These are phyloP conservation scores for Claviceps cyperi DNA, from an alignment of 2,329 filamentous ascomycete species.

Conservation along the genomic window DNA sequence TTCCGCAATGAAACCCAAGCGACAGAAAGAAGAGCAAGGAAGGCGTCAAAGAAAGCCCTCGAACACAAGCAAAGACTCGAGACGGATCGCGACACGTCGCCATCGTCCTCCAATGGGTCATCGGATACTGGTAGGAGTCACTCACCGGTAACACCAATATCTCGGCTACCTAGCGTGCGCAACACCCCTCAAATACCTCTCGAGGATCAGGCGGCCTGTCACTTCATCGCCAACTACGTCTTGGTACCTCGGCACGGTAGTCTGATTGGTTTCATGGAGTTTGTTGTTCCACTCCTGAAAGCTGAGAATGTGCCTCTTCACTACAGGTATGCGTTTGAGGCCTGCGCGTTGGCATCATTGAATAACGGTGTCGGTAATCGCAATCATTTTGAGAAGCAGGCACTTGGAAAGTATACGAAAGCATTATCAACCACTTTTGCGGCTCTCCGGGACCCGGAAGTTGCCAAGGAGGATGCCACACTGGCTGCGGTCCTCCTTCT, in stretches of 20 bases:
- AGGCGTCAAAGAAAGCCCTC: slow-evolving; percentile 34
- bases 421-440: slow-evolving; percentile 38
- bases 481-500: slow-evolving; percentile 45
- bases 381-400: slow-evolving; percentile 21
- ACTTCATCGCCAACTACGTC: slow-evolving; percentile 48
- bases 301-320: slow-evolving; percentile 28
- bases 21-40: slow-evolving; percentile 47
- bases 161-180: slow-evolving; percentile 10
- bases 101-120: slow-evolving; percentile 8
- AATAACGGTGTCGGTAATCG: slow-evolving; percentile 32
- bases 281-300: slow-evolving; percentile 40
- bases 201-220: slow-evolving; percentile 41
- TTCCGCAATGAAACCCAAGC: slow-evolving; percentile 60
- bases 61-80: slow-evolving; percentile 21
- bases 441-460: slow-evolving; percentile 35
- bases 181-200: slow-evolving; percentile 29
- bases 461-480: slow-evolving; percentile 39
- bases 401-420: slow-evolving; percentile 38
- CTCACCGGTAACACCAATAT: slow-evolving; percentile 9
- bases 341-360: slow-evolving; percentile 42
- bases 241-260: slow-evolving; percentile 35
- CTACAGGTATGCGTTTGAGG: slow-evolving; percentile 41
- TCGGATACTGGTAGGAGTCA: slow-evolving; percentile 1
- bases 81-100: slow-evolving; percentile 8
- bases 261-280: slow-evolving; percentile 43